These are phyloP conservation scores for Vitis labrusca DNA, from an alignment of 164 flowering plant species.

Conservation along the genomic window DNA sequence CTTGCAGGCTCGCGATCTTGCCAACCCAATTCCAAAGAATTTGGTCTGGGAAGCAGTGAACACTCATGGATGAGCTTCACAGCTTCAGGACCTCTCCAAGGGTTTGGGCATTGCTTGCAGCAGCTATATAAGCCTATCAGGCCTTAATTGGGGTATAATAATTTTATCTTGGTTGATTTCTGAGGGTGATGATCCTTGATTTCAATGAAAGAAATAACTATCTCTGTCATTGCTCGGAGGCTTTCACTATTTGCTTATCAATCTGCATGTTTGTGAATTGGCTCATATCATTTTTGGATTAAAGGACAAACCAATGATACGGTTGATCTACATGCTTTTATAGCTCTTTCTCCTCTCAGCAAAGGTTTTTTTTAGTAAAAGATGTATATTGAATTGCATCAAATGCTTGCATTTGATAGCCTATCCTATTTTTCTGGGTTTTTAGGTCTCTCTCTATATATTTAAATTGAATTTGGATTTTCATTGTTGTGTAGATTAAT, in stretches of 20 bases:
- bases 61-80: slow-evolving; percentile 40
- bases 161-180: slow-evolving; percentile 5
- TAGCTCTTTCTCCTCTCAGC: background rate
- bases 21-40: slow-evolving; percentile 40
- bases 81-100: background rate
- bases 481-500: background rate
- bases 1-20: slow-evolving; percentile 35
- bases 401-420: background rate
- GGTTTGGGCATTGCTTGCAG: background rate
- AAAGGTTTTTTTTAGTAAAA: background rate
- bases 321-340: background rate
- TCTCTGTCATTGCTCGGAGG: slow-evolving; percentile 7
- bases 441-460: background rate
- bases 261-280: slow-evolving; percentile 3
- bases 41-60: slow-evolving; percentile 58
- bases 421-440: background rate
- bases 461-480: background rate
- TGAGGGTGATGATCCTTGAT: slow-evolving; percentile 3
- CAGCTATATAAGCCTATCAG: background rate
- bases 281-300: slow-evolving; percentile 6
- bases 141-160: slow-evolving; percentile 1
- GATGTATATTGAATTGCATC: background rate
- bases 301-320: background rate
- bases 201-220: slow-evolving; percentile 2
- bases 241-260: background rate